These are phyloP conservation scores for Leishmania tropica DNA, from an alignment of 208 protist species.

Conservation along the genomic window DNA sequence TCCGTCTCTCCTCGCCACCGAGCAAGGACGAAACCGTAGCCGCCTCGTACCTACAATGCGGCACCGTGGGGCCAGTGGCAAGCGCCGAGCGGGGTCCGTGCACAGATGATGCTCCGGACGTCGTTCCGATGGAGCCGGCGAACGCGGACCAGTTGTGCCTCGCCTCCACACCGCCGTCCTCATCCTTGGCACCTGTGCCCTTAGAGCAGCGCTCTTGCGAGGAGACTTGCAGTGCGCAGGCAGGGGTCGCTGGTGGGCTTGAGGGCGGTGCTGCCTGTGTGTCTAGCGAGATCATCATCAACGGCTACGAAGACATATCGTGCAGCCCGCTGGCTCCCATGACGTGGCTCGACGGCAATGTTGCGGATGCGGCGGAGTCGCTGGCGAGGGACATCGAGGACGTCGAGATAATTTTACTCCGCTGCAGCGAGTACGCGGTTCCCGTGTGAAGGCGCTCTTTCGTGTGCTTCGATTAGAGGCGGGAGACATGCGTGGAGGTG, in stretches of 20 bases:
- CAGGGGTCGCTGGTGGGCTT: not conserved
- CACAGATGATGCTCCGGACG: not conserved
- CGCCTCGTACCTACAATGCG: not conserved
- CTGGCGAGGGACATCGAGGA: conserved; percentile 22
- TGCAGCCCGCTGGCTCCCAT: not conserved
- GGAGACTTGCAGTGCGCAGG: not conserved
- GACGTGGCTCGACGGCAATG: not conserved
- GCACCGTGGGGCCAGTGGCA: not conserved
- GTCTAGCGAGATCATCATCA: not conserved
- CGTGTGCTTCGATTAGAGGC: not conserved
- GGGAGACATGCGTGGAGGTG: not conserved
- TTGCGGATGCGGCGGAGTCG: conserved; percentile 2
- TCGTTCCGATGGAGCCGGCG: not conserved
- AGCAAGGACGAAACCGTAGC: not conserved
- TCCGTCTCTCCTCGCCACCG: not conserved
- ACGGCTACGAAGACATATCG: not conserved
- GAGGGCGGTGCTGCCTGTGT: not conserved
- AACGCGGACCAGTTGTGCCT: not conserved
- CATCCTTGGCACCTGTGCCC: not conserved
- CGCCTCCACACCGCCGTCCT: not conserved
- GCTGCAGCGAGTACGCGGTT: conserved; percentile 32
- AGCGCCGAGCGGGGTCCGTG: not conserved
- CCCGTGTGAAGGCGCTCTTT: conserved; percentile 3
- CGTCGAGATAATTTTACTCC: conserved; percentile 38
- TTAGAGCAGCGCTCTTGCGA: not conserved